phyloP scores from a whole-genome alignment of 257 asterid species.

The Henckelia pumila region DNA sequence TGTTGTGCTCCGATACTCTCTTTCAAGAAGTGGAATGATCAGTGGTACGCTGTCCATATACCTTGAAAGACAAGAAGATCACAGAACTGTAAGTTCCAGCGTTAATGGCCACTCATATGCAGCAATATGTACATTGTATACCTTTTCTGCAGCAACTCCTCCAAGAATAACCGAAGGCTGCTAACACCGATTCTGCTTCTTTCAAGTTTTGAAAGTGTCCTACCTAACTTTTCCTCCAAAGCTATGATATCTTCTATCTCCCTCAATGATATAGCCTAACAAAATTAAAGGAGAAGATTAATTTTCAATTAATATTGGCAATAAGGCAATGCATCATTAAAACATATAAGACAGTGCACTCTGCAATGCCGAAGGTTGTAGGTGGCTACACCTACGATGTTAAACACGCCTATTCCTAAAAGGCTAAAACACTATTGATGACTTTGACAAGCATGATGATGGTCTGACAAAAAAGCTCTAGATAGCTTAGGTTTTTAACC shows the following conservation, averaged over 20 bases:
- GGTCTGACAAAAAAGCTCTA: neutral
- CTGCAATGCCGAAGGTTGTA: neutral
- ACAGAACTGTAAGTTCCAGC: constrained; percentile 27
- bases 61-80: constrained; percentile 44
- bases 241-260: constrained; percentile 80
- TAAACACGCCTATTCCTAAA: neutral
- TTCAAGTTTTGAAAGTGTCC: constrained; percentile 82
- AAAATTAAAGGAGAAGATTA: constrained; percentile 19
- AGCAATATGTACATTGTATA: constrained; percentile 25
- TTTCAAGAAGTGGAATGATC: constrained; percentile 93
- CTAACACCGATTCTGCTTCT: constrained; percentile 87
- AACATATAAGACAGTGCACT: constrained; percentile 6
- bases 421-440: constrained; percentile 10
- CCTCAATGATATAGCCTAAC: constrained; percentile 76
- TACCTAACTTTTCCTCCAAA: constrained; percentile 89
- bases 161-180: constrained; percentile 89
- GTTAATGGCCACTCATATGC: constrained; percentile 18
- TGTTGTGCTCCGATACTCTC: constrained; percentile 71
- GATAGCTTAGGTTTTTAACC: neutral
- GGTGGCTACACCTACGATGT: neutral
- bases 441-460: constrained; percentile 21
- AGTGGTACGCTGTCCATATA: constrained; percentile 90
- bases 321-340: constrained; percentile 2
- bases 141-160: constrained; percentile 90
- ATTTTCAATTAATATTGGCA: constrained; percentile 21